Evolutionary conservation across 2,329 filamentous ascomycete species (phyloP).

Genomic region (Lecanoromycetidae sp.): DNA sequence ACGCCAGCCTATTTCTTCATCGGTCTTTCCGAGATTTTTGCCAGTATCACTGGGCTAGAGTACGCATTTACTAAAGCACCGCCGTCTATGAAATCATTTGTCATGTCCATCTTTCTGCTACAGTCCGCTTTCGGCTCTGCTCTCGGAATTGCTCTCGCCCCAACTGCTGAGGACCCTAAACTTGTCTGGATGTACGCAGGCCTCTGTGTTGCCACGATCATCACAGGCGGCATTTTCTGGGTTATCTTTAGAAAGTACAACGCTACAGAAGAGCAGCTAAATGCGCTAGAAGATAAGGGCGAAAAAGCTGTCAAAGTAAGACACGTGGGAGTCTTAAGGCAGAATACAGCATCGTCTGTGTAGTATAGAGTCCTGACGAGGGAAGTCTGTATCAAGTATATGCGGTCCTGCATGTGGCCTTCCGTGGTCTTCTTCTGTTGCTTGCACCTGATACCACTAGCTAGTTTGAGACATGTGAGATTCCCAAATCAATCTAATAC

Average conservation of each 20-base stretch:
- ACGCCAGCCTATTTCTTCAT: constrained; percentile 35
- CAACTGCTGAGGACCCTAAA: constrained; percentile 50
- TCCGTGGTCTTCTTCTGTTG: too few species aligned
- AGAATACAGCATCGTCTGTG: too few species aligned
- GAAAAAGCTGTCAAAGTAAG: not conserved
- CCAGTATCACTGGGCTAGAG: constrained; percentile 57
- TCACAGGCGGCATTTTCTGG: constrained; percentile 9
- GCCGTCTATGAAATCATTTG: constrained; percentile 53
- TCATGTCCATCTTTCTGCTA: constrained; percentile 45
- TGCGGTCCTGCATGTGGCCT: too few species aligned
- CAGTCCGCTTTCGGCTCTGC: constrained; percentile 47
- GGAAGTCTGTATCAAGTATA: not conserved
- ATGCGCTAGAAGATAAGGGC: constrained; percentile 7
- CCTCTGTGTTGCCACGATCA: constrained; percentile 6
- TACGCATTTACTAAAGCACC: constrained; percentile 65
- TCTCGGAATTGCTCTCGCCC: constrained; percentile 50
- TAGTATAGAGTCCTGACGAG: too few species aligned
- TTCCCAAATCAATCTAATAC: too few species aligned
- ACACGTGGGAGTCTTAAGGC: not conserved
- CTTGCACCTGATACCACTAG: too few species aligned
- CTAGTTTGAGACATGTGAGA: too few species aligned
- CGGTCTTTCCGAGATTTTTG: constrained; percentile 44
- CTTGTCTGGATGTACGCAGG: constrained; percentile 53
- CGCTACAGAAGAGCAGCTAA: constrained; percentile 9
- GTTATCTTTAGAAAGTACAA: constrained; percentile 1